A percentile compares a stretch with the other conserved stretches of the same genome.
Conservation (phyloP, 108 stramenopile species). For the Fistulifera solaris region DNA sequence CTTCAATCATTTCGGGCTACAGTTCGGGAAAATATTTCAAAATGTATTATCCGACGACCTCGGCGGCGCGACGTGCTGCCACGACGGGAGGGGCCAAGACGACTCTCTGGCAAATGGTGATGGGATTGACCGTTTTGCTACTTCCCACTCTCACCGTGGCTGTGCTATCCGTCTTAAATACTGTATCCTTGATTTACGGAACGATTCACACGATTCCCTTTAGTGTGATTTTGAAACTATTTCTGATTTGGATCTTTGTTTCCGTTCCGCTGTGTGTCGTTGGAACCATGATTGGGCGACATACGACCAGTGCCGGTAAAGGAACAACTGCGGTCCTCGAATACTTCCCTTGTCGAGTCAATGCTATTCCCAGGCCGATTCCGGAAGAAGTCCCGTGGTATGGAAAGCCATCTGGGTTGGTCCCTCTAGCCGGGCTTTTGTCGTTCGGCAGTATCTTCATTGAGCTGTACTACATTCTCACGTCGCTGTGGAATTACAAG, state of each 20-base stretch:
- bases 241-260: constrained; percentile 89
- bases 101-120: constrained; percentile 70
- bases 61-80: constrained; percentile 27
- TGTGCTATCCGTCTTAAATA: constrained; percentile 66
- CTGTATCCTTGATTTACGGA: constrained; percentile 75
- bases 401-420: constrained; percentile 77
- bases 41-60: constrained; percentile 73
- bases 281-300: constrained; percentile 90
- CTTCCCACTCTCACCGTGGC: constrained; percentile 70
- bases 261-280: constrained; percentile 88
- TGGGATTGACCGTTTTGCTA: constrained; percentile 88
- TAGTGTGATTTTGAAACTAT: constrained; percentile 82
- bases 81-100: constrained; percentile 24
- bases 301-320: constrained; percentile 37
- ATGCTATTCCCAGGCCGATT: constrained; percentile 93
- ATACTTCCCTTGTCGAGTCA: constrained; percentile 93
- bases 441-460: constrained; percentile 97
- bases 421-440: constrained; percentile 83
- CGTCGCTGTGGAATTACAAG: constrained; percentile 95
- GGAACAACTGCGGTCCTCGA: constrained; percentile 9
- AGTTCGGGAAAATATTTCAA: constrained; percentile 86
- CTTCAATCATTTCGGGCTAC: constrained; percentile 88
- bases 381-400: constrained; percentile 92
- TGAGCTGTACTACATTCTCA: constrained; percentile 94
- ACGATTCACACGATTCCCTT: constrained; percentile 89